Evolutionary conservation across 805 yeast genomes (phyloP), one percentile per base, ranked within the genome.

Genomic region (Monosporozyma servazzii): DNA sequence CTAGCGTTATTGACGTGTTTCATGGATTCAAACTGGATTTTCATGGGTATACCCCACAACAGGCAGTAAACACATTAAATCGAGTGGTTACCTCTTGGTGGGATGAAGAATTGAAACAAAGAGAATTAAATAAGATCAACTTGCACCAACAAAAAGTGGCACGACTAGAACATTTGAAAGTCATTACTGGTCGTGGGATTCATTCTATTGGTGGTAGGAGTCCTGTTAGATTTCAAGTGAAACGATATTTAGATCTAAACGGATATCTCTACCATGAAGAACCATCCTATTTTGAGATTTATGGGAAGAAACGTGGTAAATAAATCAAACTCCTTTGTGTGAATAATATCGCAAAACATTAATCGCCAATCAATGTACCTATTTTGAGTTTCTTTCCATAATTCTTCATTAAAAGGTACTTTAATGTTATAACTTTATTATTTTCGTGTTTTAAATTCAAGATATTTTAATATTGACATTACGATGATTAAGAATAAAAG

Each of bases 161-260:
- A 10, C 70, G 71, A 61, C 72, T 77, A 1, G 69, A 65, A 0
- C 76, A 78, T 0, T 58, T 84, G 7, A 61, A 53, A 1, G 66
- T 85, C 0, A 66, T 84, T 11, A 83, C 91, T 0, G 91, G 93
- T 0, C 66, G 87, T 55, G 93, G 93, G 0, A 58, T 81, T 5
- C 93, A 86, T 63, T 81, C 87, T 45, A 70, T 62, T 1, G 79
- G 77, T 5, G 87, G 88, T 0, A 60, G 69, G 1, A 71, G 85
- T 1, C 75, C 69, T 53, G 72, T 85, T 17, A 72, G 73, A 52
- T 63, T 54, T 1, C 59, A 73, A 2, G 77, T 83, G 3, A 65
- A 67, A 45, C 69, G 63, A 18, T 63, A 68, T 55, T 67, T 86
- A 41, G 57, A 54, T 2, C 53, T 53, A 0, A 58, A 69, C 5